These are phyloP conservation scores for Trichosporon asahii DNA, from an alignment of 1,284 basidiomycete species.

Conservation along the genomic window DNA sequence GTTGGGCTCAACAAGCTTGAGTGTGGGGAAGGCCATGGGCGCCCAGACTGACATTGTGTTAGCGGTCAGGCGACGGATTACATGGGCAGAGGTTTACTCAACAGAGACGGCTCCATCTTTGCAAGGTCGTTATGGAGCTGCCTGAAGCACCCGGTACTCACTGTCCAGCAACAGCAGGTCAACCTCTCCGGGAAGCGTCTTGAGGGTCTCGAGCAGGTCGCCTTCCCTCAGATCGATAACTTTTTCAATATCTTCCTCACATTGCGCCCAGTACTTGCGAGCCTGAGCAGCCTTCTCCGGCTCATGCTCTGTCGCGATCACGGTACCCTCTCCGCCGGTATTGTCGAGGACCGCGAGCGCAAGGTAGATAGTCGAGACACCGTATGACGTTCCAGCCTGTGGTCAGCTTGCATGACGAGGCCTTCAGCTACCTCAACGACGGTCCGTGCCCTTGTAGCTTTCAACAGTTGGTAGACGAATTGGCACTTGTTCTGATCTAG, in stretches of 20 bases:
- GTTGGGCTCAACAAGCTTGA: conserved; percentile 27
- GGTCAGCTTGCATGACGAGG: background rate
- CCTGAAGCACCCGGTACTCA: conserved; percentile 27
- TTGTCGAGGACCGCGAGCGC: conserved; percentile 31
- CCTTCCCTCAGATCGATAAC: conserved; percentile 38
- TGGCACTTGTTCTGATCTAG: conserved; percentile 38
- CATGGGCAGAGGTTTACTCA: too few species aligned
- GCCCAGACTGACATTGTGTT: conserved; percentile 30
- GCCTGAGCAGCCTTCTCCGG: conserved; percentile 28
- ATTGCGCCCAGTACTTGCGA: conserved; percentile 26
- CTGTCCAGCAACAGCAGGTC: conserved; percentile 38
- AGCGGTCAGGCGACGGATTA: too few species aligned
- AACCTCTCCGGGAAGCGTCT: conserved; percentile 23
- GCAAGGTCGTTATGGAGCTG: too few species aligned
- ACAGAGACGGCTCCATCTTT: too few species aligned
- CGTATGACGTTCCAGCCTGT: conserved; percentile 36
- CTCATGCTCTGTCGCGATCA: conserved; percentile 39
- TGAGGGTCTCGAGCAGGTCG: conserved; percentile 34
- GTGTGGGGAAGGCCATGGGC: conserved; percentile 30
- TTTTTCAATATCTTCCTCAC: conserved; percentile 12
- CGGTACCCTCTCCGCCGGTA: conserved; percentile 16
- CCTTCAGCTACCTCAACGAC: background rate
- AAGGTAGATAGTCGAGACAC: conserved; percentile 40
- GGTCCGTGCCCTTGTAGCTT: background rate
- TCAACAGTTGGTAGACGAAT: conserved; percentile 31